Base-by-base conservation (phyloP, 164 flowering plant genomes). In the Stephania yunnanensis region DNA sequence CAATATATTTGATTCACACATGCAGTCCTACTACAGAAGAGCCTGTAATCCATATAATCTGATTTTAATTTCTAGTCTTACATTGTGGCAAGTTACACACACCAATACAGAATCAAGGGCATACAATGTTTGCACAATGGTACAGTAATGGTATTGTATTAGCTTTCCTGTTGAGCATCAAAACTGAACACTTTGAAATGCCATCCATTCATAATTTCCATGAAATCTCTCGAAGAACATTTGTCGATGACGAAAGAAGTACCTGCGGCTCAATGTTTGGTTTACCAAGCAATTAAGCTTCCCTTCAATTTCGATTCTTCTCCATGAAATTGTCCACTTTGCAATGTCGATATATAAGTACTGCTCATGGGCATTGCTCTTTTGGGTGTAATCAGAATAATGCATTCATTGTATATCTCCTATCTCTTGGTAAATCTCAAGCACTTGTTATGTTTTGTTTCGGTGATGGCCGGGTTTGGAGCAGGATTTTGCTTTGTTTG, bases 401-500 rank as follows among this genome's bases (percentile, higher is more conserved):
- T 61, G 25, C 36, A 69, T 36, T 30, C 44, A 73, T 69, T 82
- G 42, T 36, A 36, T 36, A 36, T 36, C 42, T 36, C 42, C 42
- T 77, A 93, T 83, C 84, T 81, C 82, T 80, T 90, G 71, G 87
- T 85, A 71, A 95, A 93, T 88, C 93, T 89, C 83, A 95, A 84
- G 84, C 99, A 93, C 81, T 83, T 91, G 86, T 89, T 90, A 83
- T 91, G 87, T 83, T 85, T 94, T 69, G 71, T 53, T 79, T 94
- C 98, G 11, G 89, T 76, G 9, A 89, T 80, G 70, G 84, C 87
- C 3, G 90, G 77, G 73, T 74, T 81, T 15, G 78, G 70, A 63
- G 82, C 69, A 10, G 82, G 84, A 29, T 69, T 75, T 50, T 78
- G 80, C 70, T 87, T 90, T 53, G 81, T 11, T 19, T 84, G 90